These are phyloP conservation scores for Colletotrichum tabaci DNA, from an alignment of 2,329 filamentous ascomycete genomes.

Conservation along the genomic window DNA sequence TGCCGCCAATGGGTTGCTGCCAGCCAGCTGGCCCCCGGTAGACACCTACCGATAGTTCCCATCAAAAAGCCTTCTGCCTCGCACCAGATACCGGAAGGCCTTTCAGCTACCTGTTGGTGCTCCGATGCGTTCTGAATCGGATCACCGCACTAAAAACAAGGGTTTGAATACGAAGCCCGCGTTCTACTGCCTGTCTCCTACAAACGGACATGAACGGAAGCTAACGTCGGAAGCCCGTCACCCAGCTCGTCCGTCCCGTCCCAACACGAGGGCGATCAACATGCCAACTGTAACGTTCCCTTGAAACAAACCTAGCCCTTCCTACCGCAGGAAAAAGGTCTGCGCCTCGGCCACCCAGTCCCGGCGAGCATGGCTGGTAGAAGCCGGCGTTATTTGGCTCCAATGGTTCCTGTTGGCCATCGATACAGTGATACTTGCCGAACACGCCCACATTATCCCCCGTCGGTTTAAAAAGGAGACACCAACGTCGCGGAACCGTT, in stretches of 20 bases:
- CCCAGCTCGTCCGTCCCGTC: slow-evolving; percentile 7
- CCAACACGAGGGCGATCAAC: not conserved
- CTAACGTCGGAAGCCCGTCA: not conserved
- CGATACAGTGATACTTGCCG: not conserved
- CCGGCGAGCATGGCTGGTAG: not conserved
- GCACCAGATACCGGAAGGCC: slow-evolving; percentile 25
- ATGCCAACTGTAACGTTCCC: slow-evolving; percentile 33
- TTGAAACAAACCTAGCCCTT: slow-evolving; percentile 38
- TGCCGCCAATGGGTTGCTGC: slow-evolving; percentile 5
- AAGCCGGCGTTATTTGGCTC: not conserved
- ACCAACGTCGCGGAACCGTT: slow-evolving; percentile 37
- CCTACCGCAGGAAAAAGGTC: slow-evolving; percentile 11
- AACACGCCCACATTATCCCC: not conserved
- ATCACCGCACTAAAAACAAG: not conserved
- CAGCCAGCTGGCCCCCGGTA: slow-evolving; percentile 12
- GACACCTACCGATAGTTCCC: slow-evolving; percentile 23
- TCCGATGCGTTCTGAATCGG: not conserved
- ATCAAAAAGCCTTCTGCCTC: slow-evolving; percentile 10
- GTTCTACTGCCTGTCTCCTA: not conserved
- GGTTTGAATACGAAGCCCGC: slow-evolving; percentile 5
- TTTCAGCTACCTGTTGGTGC: slow-evolving; percentile 7
- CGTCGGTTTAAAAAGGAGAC: not conserved
- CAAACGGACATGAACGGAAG: not conserved
- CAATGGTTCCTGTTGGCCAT: not conserved
- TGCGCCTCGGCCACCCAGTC: not conserved